These are phyloP conservation scores for Fusarium chaquense DNA, from an alignment of 2,329 filamentous ascomycete genomes.

Conservation along the genomic window DNA sequence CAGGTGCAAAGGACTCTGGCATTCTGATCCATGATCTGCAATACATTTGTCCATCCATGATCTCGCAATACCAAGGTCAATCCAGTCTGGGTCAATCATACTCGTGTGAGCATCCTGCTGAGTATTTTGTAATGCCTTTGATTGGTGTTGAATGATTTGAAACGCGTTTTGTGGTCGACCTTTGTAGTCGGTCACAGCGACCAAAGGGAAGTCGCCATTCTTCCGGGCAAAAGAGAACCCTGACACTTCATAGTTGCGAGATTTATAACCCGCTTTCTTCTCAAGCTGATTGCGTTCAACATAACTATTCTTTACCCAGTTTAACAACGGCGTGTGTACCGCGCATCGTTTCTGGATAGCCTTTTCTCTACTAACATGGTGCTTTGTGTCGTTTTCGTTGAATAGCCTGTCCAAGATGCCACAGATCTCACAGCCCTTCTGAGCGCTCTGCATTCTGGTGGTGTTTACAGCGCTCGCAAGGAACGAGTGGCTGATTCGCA, in stretches of 20 bases:
- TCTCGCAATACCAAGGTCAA: background rate
- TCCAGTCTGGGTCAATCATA: background rate
- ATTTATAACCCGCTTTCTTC: background rate
- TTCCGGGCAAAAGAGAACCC: background rate
- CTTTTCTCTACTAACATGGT: background rate
- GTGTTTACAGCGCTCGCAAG: background rate
- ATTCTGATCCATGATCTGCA: background rate
- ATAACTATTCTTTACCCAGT: background rate
- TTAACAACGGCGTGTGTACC: background rate
- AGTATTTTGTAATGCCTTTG: rapidly evolving
- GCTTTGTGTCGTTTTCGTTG: background rate
- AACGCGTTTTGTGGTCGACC: background rate
- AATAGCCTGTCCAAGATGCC: background rate
- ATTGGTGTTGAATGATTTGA: background rate
- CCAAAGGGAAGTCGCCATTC: background rate
- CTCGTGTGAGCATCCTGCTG: background rate
- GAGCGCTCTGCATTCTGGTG: background rate
- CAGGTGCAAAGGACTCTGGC: background rate
- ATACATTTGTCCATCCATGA: background rate
- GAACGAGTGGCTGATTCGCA: background rate
- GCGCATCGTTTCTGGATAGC: background rate
- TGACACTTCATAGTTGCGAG: background rate
- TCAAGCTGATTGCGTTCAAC: background rate
- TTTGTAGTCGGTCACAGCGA: background rate
- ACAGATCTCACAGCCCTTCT: background rate